Percentiles rank a stretch among this genome's conserved stretches.
phyloP scores from a whole-genome alignment of 78 protist genomes.

The Acrasis kona region DNA sequence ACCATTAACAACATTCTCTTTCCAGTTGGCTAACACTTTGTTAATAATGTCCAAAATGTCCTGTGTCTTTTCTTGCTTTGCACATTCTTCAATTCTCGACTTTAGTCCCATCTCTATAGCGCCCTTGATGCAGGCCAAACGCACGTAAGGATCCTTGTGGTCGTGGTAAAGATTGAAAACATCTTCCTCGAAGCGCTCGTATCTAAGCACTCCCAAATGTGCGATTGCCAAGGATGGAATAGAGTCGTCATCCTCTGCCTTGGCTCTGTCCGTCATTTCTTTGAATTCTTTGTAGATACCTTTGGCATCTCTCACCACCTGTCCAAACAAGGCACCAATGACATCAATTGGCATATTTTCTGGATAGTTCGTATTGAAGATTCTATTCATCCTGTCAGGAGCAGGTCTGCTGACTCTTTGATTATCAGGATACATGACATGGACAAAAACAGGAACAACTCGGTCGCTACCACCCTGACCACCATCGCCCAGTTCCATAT shows the following conservation, averaged over 20 bases:
- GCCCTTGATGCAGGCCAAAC: not conserved
- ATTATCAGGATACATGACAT: not conserved
- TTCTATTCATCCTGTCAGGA: not conserved
- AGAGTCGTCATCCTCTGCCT: too few relatives aligned
- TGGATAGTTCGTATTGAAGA: not conserved
- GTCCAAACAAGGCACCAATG: not conserved
- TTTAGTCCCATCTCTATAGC: not conserved
- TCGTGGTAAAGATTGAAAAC: not conserved
- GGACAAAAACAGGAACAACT: not conserved
- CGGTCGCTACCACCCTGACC: too few relatives aligned
- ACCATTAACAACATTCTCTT: too few relatives aligned
- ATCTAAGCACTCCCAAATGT: not conserved
- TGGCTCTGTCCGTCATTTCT: not conserved
- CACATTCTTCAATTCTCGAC: not conserved
- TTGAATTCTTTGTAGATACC: not conserved
- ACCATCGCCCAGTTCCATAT: not conserved
- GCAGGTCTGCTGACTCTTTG: not conserved
- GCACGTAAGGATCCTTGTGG: not conserved
- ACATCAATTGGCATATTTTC: conserved; percentile 2
- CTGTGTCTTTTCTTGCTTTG: not conserved
- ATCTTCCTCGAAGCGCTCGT: not conserved
- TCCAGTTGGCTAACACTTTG: too few relatives aligned
- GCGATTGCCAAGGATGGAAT: not conserved
- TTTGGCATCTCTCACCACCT: not conserved
- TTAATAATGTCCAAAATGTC: not conserved